Percentiles rank a stretch among this genome's conserved stretches.
Evolutionary conservation across 73 alveolate genomes (phyloP).

Genomic region (Loxodes magnus): DNA sequence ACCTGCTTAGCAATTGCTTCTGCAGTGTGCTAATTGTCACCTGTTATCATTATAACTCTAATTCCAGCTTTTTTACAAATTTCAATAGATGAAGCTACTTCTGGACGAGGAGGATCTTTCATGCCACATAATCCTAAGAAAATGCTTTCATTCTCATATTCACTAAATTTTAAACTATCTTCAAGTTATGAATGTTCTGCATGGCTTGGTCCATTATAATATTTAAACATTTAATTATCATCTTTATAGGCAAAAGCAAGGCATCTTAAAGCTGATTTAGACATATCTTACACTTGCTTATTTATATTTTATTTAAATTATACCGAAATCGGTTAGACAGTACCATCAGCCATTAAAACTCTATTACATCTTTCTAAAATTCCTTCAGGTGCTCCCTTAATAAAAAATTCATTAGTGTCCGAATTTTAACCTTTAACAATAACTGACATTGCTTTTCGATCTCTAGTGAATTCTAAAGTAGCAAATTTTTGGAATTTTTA

Average conservation of each 20-base stretch:
- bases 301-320: slow-evolving; percentile 2
- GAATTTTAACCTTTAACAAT: slow-evolving; percentile 42
- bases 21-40: slow-evolving; percentile 91
- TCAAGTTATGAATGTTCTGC: slow-evolving; percentile 23
- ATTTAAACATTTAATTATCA: slow-evolving; percentile 22
- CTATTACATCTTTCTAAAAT: slow-evolving; percentile 27
- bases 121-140: slow-evolving; percentile 83
- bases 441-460: slow-evolving; percentile 95
- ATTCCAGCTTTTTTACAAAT: slow-evolving; percentile 94
- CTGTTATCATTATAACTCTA: slow-evolving; percentile 94
- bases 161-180: slow-evolving; percentile 35
- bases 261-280: slow-evolving; percentile 27
- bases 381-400: slow-evolving; percentile 45
- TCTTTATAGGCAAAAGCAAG: slow-evolving; percentile 38
- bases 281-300: slow-evolving; percentile 4
- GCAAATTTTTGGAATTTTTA: slow-evolving; percentile 37
- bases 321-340: slow-evolving; percentile 16
- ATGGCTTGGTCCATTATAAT: slow-evolving; percentile 48
- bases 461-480: slow-evolving; percentile 85
- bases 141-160: slow-evolving; percentile 36
- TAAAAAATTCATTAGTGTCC: slow-evolving; percentile 65
- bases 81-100: slow-evolving; percentile 73
- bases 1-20: slow-evolving; percentile 89
- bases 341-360: slow-evolving; percentile 52
- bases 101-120: slow-evolving; percentile 94